Evolutionary conservation across 768 basidiomycete genomes (phyloP).

Genomic region (Lactifluus pinguis): DNA sequence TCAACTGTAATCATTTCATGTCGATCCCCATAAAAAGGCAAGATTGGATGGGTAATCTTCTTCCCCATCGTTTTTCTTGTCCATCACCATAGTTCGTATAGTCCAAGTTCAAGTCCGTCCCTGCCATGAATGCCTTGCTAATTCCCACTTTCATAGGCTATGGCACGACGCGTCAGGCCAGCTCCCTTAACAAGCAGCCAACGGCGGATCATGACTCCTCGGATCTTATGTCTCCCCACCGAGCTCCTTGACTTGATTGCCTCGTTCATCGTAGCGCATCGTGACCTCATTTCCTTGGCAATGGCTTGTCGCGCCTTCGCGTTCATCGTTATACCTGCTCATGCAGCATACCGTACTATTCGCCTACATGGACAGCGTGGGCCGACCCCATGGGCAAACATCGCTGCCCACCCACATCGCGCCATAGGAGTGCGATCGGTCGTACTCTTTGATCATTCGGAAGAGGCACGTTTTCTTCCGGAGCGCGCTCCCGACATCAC

Average conservation of each 20-base stretch:
- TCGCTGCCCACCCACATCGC: conserved; percentile 1
- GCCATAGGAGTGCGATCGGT: conserved; percentile 2
- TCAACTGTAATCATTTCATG: background rate
- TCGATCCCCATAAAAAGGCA: background rate
- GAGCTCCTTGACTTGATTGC: conserved; percentile 11
- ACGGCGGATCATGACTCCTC: background rate
- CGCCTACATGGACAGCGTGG: background rate
- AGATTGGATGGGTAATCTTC: background rate
- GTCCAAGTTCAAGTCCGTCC: no score
- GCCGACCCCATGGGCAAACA: background rate
- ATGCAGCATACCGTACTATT: conserved; percentile 10
- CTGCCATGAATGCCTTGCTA: no score
- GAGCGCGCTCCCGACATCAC: background rate
- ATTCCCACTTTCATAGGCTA: background rate
- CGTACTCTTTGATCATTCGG: background rate
- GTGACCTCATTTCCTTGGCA: conserved; percentile 7
- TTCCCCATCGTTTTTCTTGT: background rate
- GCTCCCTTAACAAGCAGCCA: background rate
- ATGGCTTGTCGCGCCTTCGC: background rate
- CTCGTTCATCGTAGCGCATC: conserved; percentile 3
- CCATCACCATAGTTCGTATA: background rate
- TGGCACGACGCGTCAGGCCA: background rate
- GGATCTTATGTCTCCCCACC: background rate
- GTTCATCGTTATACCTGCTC: conserved; percentile 5
- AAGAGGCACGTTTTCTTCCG: background rate